These are phyloP conservation scores for Perkinsus marinus DNA, from an alignment of 169 alveolate species.

Conservation along the genomic window DNA sequence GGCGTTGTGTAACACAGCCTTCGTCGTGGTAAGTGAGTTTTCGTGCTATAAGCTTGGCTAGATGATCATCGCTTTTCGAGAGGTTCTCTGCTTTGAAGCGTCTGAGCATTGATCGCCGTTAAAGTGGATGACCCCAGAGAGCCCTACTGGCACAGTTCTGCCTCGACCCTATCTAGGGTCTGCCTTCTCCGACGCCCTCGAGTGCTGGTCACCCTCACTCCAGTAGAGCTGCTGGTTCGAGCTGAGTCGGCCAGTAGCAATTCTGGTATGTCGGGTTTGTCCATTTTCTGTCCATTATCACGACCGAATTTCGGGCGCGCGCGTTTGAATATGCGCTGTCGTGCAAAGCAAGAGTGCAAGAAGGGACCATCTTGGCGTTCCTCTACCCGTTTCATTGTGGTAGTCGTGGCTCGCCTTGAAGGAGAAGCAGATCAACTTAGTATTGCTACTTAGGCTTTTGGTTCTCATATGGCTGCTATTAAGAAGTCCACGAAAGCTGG, in stretches of 20 bases:
- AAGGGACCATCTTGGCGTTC: neutral
- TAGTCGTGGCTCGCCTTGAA: neutral
- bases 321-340: neutral
- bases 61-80: neutral
- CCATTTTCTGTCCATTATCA: no score
- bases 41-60: neutral
- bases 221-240: neutral
- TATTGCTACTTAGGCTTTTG: neutral
- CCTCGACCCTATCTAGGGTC: neutral
- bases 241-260: neutral
- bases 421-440: neutral
- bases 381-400: neutral
- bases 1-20: neutral
- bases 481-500: neutral
- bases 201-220: neutral
- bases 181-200: neutral
- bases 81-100: neutral
- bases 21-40: neutral
- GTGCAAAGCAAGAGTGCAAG: neutral
- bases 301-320: neutral
- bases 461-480: neutral
- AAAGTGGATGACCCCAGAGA: neutral
- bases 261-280: neutral
- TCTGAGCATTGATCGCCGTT: neutral
- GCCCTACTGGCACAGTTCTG: neutral